phyloP scores from a whole-genome alignment of 2,329 filamentous ascomycete species.

The Plenodomus tracheiphilus region DNA sequence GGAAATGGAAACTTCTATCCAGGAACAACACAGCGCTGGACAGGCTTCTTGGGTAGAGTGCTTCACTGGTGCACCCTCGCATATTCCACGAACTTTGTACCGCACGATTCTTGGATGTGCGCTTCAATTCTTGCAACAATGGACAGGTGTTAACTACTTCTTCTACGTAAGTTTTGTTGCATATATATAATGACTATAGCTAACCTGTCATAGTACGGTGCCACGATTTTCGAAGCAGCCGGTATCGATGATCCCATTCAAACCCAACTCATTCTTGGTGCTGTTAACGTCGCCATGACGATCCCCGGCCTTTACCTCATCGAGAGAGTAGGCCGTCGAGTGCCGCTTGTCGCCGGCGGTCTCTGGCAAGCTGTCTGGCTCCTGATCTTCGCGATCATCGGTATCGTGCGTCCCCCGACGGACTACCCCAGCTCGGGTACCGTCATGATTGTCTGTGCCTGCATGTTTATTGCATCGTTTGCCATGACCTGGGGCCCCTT shows the following conservation, averaged over 20 bases:
- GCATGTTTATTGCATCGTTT: conserved; percentile 75
- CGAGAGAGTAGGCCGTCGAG: conserved; percentile 69
- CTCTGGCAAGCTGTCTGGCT: conserved; percentile 70
- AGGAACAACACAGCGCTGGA: conserved; percentile 31
- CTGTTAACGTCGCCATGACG: conserved; percentile 69
- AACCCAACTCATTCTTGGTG: conserved; percentile 47
- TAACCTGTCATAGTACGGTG: conserved; percentile 57
- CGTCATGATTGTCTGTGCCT: conserved; percentile 72
- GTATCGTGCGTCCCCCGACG: conserved; percentile 46
- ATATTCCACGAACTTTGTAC: conserved; percentile 46
- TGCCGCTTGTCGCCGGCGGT: conserved; percentile 67
- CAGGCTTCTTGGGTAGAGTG: conserved; percentile 36
- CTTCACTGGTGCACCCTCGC: conserved; percentile 39
- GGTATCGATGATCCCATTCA: conserved; percentile 66
- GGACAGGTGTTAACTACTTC: conserved; percentile 58
- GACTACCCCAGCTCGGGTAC: conserved; percentile 57
- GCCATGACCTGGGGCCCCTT: conserved; percentile 68
- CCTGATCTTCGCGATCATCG: conserved; percentile 57
- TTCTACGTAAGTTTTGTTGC: conserved; percentile 26
- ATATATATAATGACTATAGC: neutral
- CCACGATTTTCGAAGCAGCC: conserved; percentile 67
- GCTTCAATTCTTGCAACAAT: conserved; percentile 39
- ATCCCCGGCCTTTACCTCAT: conserved; percentile 70
- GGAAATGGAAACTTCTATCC: conserved; percentile 43
- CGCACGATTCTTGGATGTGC: conserved; percentile 34